These are phyloP conservation scores for Ceratocystis diversiconidia DNA, from an alignment of 2,329 filamentous ascomycete genomes.

Conservation along the genomic window DNA sequence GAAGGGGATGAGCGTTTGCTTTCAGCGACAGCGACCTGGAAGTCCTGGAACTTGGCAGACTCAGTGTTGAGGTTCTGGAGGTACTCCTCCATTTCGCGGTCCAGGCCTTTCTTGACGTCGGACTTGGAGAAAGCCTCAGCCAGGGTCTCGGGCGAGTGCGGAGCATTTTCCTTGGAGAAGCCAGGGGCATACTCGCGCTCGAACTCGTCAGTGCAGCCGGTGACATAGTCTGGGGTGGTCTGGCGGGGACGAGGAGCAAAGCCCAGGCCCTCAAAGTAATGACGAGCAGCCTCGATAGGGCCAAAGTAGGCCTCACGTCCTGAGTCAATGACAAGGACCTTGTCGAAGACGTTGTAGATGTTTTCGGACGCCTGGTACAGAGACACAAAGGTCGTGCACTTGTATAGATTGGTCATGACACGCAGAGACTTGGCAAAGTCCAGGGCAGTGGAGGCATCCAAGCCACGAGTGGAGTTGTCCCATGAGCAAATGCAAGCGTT, in stretches of 20 bases:
- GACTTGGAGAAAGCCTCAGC: slow-evolving; percentile 58
- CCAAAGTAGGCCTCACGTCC: slow-evolving; percentile 68
- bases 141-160: slow-evolving; percentile 52
- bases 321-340: slow-evolving; percentile 66
- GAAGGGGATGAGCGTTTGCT: slow-evolving; percentile 53
- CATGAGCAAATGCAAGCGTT: slow-evolving; percentile 58
- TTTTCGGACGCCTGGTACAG: slow-evolving; percentile 76
- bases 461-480: slow-evolving; percentile 59
- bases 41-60: slow-evolving; percentile 57
- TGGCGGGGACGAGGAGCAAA: slow-evolving; percentile 62
- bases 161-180: slow-evolving; percentile 49
- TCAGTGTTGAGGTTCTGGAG: slow-evolving; percentile 49
- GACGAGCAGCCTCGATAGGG: slow-evolving; percentile 48
- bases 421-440: slow-evolving; percentile 57
- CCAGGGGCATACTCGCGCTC: slow-evolving; percentile 64
- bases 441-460: slow-evolving; percentile 53
- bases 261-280: slow-evolving; percentile 64
- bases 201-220: slow-evolving; percentile 70
- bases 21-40: slow-evolving; percentile 59
- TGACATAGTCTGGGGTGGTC: slow-evolving; percentile 70
- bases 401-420: slow-evolving; percentile 70
- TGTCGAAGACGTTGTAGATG: slow-evolving; percentile 68
- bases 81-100: slow-evolving; percentile 55
- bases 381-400: slow-evolving; percentile 71
- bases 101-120: slow-evolving; percentile 38